Base-by-base conservation (phyloP, 192 early-diverging fungal genomes). In the Backusella circina region DNA sequence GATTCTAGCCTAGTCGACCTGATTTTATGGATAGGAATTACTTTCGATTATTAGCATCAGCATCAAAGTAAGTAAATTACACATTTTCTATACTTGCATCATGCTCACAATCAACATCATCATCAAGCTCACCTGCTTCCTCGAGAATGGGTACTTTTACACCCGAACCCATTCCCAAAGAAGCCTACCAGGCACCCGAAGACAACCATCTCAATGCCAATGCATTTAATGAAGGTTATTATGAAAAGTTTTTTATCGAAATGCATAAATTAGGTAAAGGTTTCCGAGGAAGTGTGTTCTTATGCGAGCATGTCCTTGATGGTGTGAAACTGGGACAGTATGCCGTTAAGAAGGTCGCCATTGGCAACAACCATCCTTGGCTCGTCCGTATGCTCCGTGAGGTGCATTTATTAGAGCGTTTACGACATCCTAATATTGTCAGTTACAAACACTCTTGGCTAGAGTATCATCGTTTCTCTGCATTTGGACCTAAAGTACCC, bases 371-470 rank as follows among this genome's bases (percentile, higher is more conserved):
- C 66, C 93, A 95, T 37, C 76, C 90, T 26, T 99, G 97, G 97
- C 87, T 99, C 6, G 91, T 94, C 16, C 86, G 93, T 23, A 96
- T 98, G 95, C 84, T 99, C 31, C 89, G 93, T 68, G 97, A 99
- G 74, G 97, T 99, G 26, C 93, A 94, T 81, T 84, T 99, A 70
- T 87, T 99, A 18, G 96, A 97, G 76, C 85, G 89, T 26, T 86
- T 99, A 15, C 93, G 90, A 30, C 96, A 99, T 82, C 93, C 93
- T 0, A 98, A 97, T 65, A 95, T 98, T 68, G 88, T 97, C 67
- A 91, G 94, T 51, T 99, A 98, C 80, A 99, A 99, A 72, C 96
- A 97, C 76, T 95, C 95, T 23, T 97, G 96, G 96, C 84, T 98
- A 18, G 97, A 98, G 73, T 85, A 94, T 75, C 88, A 95, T 76